Conservation (phyloP, 2,329 filamentous ascomycete species). For the Talaromyces sp. region DNA sequence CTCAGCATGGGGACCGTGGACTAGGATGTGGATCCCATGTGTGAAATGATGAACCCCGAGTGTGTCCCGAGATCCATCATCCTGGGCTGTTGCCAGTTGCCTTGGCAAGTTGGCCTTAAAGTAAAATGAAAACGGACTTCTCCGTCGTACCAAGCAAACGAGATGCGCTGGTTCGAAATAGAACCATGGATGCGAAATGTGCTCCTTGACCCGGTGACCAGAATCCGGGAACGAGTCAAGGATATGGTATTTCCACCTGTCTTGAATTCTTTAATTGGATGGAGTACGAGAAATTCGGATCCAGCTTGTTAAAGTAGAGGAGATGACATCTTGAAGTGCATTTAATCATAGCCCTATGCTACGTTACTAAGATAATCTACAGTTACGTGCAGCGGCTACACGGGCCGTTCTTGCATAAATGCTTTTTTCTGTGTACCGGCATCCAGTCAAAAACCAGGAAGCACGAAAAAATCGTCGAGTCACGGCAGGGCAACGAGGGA, state of each 20-base stretch:
- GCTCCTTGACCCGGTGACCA: not conserved
- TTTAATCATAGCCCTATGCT: not conserved
- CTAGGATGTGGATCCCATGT: conserved; percentile 10
- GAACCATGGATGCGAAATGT: conserved; percentile 1
- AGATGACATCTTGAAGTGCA: not conserved
- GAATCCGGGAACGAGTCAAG: not conserved
- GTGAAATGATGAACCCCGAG: not conserved
- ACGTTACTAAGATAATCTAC: not conserved
- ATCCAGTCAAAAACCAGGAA: conserved; percentile 7
- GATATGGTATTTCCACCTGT: not conserved
- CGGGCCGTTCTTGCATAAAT: conserved; percentile 19
- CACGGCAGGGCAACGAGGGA: not conserved
- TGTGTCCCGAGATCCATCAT: conserved; percentile 6
- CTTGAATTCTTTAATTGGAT: not conserved
- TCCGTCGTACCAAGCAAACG: not conserved
- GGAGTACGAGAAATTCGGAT: no score
- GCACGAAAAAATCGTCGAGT: not conserved
- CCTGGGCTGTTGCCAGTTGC: not conserved
- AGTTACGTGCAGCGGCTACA: conserved; percentile 17
- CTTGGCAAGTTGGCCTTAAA: not conserved
- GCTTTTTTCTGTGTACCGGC: not conserved
- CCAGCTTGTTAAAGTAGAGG: not conserved
- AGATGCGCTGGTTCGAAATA: not conserved
- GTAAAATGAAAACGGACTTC: conserved; percentile 3
- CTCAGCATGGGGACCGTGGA: not conserved